phyloP scores from a whole-genome alignment of 2,329 filamentous ascomycete genomes.

The Ophiostoma himal-ulmi region DNA sequence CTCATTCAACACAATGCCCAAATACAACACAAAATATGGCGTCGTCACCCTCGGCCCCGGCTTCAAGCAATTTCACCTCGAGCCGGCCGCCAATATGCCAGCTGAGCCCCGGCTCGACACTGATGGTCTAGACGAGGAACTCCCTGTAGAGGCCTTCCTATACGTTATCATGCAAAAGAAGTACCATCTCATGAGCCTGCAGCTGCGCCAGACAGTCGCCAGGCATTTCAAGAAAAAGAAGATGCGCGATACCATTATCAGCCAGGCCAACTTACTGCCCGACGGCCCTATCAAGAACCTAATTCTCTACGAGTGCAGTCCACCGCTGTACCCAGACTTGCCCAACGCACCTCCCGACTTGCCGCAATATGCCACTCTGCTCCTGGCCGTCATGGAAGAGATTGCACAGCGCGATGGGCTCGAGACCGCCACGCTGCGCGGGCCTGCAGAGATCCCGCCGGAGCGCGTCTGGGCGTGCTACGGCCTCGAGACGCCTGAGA shows the following conservation, averaged over 20 bases:
- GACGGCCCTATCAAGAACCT: not conserved
- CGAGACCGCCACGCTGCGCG: not conserved
- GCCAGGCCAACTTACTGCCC: not conserved
- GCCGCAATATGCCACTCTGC: not conserved
- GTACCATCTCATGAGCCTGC: not conserved
- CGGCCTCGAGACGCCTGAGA: not conserved
- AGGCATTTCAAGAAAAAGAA: not conserved
- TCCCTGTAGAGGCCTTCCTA: not conserved
- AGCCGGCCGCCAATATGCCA: not conserved
- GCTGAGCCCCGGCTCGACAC: too few species aligned
- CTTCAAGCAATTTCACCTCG: not conserved
- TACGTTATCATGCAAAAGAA: slow-evolving; percentile 3
- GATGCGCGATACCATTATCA: not conserved
- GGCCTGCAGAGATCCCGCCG: not conserved
- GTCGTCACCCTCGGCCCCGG: not conserved
- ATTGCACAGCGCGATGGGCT: not conserved
- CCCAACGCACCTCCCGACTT: slow-evolving; percentile 13
- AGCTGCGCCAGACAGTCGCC: not conserved
- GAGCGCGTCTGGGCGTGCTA: not conserved
- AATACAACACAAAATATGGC: not conserved
- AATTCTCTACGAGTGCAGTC: not conserved
- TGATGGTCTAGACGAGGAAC: not conserved
- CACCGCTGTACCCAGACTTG: slow-evolving; percentile 13
- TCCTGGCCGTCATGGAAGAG: not conserved
- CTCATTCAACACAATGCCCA: not conserved